Evolutionary conservation across 306 rosid species (phyloP).

Genomic region (Fragaria vesca): DNA sequence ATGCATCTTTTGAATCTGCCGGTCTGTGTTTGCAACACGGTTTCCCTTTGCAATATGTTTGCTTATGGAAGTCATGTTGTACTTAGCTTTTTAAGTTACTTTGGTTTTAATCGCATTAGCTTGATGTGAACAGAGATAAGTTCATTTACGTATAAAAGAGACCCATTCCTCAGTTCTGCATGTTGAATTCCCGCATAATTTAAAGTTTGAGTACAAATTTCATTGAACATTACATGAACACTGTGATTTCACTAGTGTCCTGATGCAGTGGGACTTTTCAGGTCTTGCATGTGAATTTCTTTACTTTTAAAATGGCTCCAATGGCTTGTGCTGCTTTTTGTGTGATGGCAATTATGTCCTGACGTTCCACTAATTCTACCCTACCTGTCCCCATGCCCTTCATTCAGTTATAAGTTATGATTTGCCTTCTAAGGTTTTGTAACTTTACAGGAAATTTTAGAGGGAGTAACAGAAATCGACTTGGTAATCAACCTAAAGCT

Average conservation of each 20-base stretch:
- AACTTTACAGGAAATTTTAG: slow-evolving; percentile 45
- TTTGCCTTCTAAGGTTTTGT: neutral
- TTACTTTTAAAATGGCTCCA: neutral
- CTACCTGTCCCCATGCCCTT: neutral
- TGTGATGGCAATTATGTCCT: neutral
- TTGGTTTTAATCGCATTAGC: neutral
- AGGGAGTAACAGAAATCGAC: slow-evolving; percentile 48
- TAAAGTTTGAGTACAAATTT: neutral
- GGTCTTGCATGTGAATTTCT: neutral
- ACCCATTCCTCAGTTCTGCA: neutral
- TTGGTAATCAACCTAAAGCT: slow-evolving; percentile 50
- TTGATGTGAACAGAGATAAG: neutral
- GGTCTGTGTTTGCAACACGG: neutral
- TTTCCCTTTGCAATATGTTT: neutral
- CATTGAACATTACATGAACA: neutral
- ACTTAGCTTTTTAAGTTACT: neutral
- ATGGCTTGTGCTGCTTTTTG: neutral
- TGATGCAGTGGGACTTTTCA: neutral
- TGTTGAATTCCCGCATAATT: too few relatives aligned
- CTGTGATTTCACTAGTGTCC: neutral
- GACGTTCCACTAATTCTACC: neutral
- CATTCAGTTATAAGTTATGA: neutral
- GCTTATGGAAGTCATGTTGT: neutral
- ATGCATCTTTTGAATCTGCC: neutral
- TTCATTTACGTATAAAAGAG: neutral